Percentiles rank a stretch among this genome's conserved stretches.
Evolutionary conservation across 2,329 filamentous ascomycete genomes (phyloP).

Genomic region (Fusarium acutatum): DNA sequence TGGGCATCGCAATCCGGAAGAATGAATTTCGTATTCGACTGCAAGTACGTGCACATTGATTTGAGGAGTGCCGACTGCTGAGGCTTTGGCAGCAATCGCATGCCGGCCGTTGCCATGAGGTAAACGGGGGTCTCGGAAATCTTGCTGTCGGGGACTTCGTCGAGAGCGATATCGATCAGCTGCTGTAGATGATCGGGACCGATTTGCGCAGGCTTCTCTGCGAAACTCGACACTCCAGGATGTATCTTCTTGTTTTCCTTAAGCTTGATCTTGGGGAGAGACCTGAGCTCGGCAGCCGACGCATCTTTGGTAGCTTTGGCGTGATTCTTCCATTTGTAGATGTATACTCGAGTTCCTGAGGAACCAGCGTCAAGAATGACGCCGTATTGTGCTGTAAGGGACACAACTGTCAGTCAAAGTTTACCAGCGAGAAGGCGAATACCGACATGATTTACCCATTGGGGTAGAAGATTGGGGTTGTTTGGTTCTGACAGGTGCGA

Average conservation of each 20-base stretch:
- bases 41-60: slow-evolving; percentile 85
- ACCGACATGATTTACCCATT: slow-evolving; percentile 52
- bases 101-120: slow-evolving; percentile 93
- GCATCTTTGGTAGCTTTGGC: slow-evolving; percentile 67
- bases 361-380: slow-evolving; percentile 98
- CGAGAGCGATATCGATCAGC: slow-evolving; percentile 82
- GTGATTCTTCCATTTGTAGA: slow-evolving; percentile 92
- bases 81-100: slow-evolving; percentile 80
- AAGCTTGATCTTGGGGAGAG: slow-evolving; percentile 81
- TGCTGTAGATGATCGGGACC: slow-evolving; percentile 83
- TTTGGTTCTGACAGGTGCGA: not conserved
- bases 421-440: not conserved
- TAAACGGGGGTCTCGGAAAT: slow-evolving; percentile 90
- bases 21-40: slow-evolving; percentile 78
- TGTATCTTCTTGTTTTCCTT: slow-evolving; percentile 93
- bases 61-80: slow-evolving; percentile 78
- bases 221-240: slow-evolving; percentile 92
- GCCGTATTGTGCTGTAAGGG: slow-evolving; percentile 73
- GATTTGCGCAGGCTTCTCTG: slow-evolving; percentile 76
- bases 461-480: slow-evolving; percentile 15
- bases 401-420: slow-evolving; percentile 25
- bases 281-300: slow-evolving; percentile 57
- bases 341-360: slow-evolving; percentile 92
- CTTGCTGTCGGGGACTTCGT: slow-evolving; percentile 78
- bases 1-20: slow-evolving; percentile 90